Evolutionary conservation across 331 rosid genomes (phyloP), one percentile per base, ranked within the genome.

Genomic region (Ulmus americana): DNA sequence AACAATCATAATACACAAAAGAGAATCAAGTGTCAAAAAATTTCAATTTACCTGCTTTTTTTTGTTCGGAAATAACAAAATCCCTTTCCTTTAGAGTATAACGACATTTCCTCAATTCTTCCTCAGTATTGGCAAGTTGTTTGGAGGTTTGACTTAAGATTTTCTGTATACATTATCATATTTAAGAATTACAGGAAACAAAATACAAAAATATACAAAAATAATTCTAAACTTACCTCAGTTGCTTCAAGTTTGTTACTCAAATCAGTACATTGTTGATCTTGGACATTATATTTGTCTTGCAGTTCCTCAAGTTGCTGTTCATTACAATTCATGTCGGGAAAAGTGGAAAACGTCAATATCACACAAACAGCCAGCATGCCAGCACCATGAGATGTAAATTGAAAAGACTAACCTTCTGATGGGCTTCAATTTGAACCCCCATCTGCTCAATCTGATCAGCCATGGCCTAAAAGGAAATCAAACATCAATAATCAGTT

Each of bases 371-470:
- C 6, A 46, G 22, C 39, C 44, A n/a, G 47, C 22, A 3, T 14
- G 13, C n/a, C 18, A 38, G 2, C 3, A 39, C 45, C 40, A 9
- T 8, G 12, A 11, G 7, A 15, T 12, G 3, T 13, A 44, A 46
- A 54, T 45, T 15, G 18, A 64, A 58, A n/a, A 65, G 69, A 65
- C 61, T 62, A 73, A 94, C 99, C 97, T 90, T 94, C 58, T 90
- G 95, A 54, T 94, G 80, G 52, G 60, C 71, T 72, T 90, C 99
- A 51, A 83, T 45, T 43, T 77, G 65, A 39, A 79, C 14, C 50
- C 89, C 87, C 91, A 90, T 85, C 72, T 84, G 90, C 81, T 90
- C 95, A 73, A 94, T 85, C 76, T 90, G 97, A 39, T 94, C 96
- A 35, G 88, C 67, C 99, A 87, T 87, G 49, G 95, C 90, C 97